Conservation (phyloP, 2,329 filamentous ascomycete species). For the Diaporthe velutina region DNA sequence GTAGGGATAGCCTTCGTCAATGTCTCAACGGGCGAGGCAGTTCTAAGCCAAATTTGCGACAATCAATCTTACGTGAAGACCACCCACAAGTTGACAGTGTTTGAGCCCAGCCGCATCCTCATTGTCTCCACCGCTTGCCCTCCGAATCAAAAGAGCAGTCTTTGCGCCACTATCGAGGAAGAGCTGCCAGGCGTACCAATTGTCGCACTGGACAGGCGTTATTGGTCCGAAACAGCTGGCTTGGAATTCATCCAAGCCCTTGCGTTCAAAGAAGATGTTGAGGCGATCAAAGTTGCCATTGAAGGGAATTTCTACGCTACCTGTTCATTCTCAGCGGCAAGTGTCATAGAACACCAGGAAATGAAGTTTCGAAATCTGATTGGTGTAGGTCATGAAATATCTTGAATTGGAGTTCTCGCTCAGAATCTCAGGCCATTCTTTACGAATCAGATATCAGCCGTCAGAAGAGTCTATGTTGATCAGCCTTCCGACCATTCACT, state of each 20-base stretch:
- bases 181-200: conserved; percentile 74
- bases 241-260: conserved; percentile 83
- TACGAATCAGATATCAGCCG: conserved; percentile 88
- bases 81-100: conserved; percentile 86
- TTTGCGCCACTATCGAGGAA: conserved; percentile 81
- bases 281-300: conserved; percentile 83
- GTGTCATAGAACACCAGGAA: background rate
- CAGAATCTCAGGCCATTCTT: conserved; percentile 81
- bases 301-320: conserved; percentile 89
- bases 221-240: conserved; percentile 85
- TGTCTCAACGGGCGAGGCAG: conserved; percentile 84
- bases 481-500: conserved; percentile 87
- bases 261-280: conserved; percentile 84
- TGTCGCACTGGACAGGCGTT: conserved; percentile 78
- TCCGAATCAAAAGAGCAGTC: conserved; percentile 77
- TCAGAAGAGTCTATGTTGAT: conserved; percentile 97
- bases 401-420: conserved; percentile 78
- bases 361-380: background rate
- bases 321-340: conserved; percentile 86
- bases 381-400: conserved; percentile 79
- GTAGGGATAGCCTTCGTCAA: conserved; percentile 92
- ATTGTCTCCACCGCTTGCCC: conserved; percentile 78
- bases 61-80: conserved; percentile 92
- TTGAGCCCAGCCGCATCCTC: conserved; percentile 83
- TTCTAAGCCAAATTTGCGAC: conserved; percentile 92